Evolutionary conservation across 768 basidiomycete genomes (phyloP), one percentile per base, ranked within the genome.

Genomic region (Serendipita indica): DNA sequence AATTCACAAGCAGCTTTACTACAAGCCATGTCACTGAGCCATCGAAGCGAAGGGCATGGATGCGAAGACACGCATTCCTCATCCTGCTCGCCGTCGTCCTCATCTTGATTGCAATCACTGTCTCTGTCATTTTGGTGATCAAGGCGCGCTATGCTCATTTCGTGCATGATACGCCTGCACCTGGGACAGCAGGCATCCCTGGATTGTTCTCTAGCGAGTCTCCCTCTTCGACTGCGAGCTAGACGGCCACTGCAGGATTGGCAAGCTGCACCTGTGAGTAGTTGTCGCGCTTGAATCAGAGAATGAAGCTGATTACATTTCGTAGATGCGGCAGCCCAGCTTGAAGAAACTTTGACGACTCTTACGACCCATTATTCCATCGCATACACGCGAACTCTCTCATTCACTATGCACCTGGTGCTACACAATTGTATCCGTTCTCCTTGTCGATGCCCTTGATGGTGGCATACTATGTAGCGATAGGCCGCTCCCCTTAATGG

Each of bases 1-100:
- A 54, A 32, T 54, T 54, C n/a, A 54, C 22, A 10, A 54, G 49
- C 30, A 54, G 49, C 22, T 54, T 54, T 28, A 18, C 49, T 20
- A 54, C 49, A 6, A 43, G 41, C 16, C 35, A 37, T 18, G 18
- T 14, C 25, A 46, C 20, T 10, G 32, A 30, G 20, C 4, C 7
- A 22, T 25, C 20, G 20, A 16, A 54, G 7, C 20, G 22, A 54
- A 16, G 49, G 30, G 22, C 5, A 22, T 33, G 49, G 20, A 10
- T 54, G 20, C 30, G 49, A 54, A 10, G 49, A 54, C 49, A 54
- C 22, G 49, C 49, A 4, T 54, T 54, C n/a, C 16, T 54, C 20
- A 54, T 54, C 49, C 12, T 54, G 22, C n/a, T 54, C 49, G 30
- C 49, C 22, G 30, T 54, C 49, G 32, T 27, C 22, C 30, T 54